These are phyloP conservation scores for Rhizophora mangle DNA, from an alignment of 345 rosid species.

Conservation along the genomic window DNA sequence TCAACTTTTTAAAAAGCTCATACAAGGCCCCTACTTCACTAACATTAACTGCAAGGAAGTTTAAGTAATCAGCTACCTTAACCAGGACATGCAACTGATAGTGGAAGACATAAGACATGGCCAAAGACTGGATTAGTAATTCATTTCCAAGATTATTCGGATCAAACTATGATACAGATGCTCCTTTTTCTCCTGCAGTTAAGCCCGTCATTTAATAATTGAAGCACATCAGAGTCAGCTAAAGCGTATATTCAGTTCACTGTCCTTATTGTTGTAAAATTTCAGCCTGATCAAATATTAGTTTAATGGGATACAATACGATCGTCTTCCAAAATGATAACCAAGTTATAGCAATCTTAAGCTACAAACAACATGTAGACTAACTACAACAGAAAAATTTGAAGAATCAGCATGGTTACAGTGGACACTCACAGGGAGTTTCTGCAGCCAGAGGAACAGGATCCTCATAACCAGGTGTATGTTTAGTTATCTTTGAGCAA, in stretches of 20 bases:
- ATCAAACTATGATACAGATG: not conserved
- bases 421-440: conserved; percentile 64
- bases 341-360: not conserved
- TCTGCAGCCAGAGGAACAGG: conserved; percentile 64
- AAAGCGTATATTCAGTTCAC: not conserved
- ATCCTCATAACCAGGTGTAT: conserved; percentile 55
- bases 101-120: not conserved
- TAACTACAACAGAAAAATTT: conserved; percentile 1
- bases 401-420: not conserved
- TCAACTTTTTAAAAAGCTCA: conserved; percentile 77
- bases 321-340: not conserved
- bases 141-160: not conserved
- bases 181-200: not conserved
- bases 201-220: no score
- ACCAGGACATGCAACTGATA: not conserved
- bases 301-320: not conserved
- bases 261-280: not conserved
- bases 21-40: conserved; percentile 74
- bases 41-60: conserved; percentile 55
- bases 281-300: not conserved
- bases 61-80: not conserved
- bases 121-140: no score
- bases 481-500: conserved; percentile 34
- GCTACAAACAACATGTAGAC: not conserved
- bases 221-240: no score